Conservation (phyloP, 371 early-diverging fungal species). For the Parasitella parasitica region DNA sequence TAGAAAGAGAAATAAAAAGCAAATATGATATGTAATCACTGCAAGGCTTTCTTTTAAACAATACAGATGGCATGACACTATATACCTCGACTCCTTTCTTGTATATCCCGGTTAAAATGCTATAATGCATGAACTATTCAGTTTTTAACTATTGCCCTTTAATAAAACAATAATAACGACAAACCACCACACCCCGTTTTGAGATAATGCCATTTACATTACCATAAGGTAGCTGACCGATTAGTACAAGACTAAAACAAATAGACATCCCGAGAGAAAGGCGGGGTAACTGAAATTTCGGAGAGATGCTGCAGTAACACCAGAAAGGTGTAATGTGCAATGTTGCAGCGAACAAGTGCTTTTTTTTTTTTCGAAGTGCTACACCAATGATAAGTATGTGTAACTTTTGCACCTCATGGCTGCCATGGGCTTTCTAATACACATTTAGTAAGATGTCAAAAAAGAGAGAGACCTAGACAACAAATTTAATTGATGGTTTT, state of each 20-base stretch:
- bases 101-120: background rate
- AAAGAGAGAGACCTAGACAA: background rate
- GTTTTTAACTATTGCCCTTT: background rate
- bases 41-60: background rate
- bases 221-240: background rate
- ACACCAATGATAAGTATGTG: conserved; percentile 9
- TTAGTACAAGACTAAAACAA: background rate
- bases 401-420: conserved; percentile 12
- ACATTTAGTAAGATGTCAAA: background rate
- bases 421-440: background rate
- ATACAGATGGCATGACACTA: background rate
- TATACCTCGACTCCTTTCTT: background rate
- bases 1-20: background rate
- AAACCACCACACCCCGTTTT: background rate
- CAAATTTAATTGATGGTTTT: background rate
- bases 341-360: background rate
- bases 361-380: background rate
- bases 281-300: conserved; percentile 1
- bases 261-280: background rate
- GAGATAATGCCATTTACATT: background rate
- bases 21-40: background rate
- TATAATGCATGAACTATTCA: background rate
- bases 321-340: background rate
- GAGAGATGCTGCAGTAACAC: background rate
- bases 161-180: background rate